Base-by-base conservation (phyloP, 2,329 filamentous ascomycete species). In the Epichloe coenophiala region DNA sequence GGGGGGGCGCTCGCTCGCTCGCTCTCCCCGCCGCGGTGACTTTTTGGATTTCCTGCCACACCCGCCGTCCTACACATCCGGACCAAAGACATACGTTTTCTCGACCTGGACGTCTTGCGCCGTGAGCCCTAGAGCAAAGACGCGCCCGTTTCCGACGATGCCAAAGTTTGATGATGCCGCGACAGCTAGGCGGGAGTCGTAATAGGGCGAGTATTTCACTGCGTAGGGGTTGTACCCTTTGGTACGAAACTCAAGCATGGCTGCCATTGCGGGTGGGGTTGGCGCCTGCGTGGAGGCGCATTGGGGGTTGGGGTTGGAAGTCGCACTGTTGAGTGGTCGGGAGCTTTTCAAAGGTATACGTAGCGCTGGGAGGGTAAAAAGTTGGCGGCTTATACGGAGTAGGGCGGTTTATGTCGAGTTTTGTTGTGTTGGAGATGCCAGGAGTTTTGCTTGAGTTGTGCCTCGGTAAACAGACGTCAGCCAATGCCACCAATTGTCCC, bases 141-240 rank as follows among this genome's bases (percentile, higher is more conserved):
- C 71, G 42, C 90, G 81, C 11, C 93, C 93, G 72, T 98, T 98
- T 45, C 93, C 93, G 37, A 98, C 91, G 39, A 98, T 86, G 39
- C 93, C 93, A 70, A 93, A 98, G 73, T 98, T 97, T 56, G 91
- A 82, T n/a, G 89, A 86, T 1, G 86, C 78, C 33, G 88, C 87
- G 60, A 96, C 89, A 51, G 91, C 91, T 56, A 98, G 81, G 56
- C 90, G 83, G 57, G 87, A 93, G 72, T 97, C 93, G 72, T 94
- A 95, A 73, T 96, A 98, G 7, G 93, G 93, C 51, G 91, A 97
- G 75, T 97, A 98, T 71, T 96, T 95, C 68, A 96, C 89, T 59
- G 87, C 88, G 71, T 95, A 96, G 61, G 90, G 90, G 68, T 97
- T 95, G 77, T 81, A 97, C 61, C 93, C 93, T 64, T 88, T 78